Base-by-base conservation (phyloP, 768 basidiomycete species). In the Boletus sp. region DNA sequence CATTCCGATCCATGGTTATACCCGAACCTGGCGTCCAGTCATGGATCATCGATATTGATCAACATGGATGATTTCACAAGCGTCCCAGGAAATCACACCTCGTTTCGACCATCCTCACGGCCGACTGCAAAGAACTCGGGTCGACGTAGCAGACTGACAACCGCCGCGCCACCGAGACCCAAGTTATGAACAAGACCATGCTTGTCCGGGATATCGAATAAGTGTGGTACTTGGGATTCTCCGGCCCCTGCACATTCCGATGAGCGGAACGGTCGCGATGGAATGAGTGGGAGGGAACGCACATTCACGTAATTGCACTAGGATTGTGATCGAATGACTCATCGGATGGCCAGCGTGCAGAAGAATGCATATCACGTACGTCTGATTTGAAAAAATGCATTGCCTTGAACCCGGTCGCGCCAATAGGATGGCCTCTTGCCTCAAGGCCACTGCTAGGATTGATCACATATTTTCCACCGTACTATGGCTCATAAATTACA, bases 401-500 rank as follows among this genome's bases (percentile, higher is more conserved):
- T 24, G 85, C 88, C 5, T n/a, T n/a, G n/a, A 91, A 72, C 1
- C 90, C 89, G 7, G 87, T 90, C 0, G 89, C 89, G 18, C 89
- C 89, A 24, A 91, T 78, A 4, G 90, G 90, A 64, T 92, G 89
- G 1, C 91, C 90, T 65, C 90, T 91, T 18, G 89, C 87, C 66
- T 92, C 90, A 9, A 93, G 79, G 0, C 91, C 89, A n/a, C 91
- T 89, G 47, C 87, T 88, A 0, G 91, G 87, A 63, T 92, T 92
- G 46, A 93, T 73, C 11, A 92, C 88, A 47, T 82, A 92, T 69
- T 90, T 89, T 7, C 91, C 90, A 18, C 88, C 89, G 57, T 89
- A 91, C 86, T 89, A 5, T 5, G 45, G 6, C 5, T 9, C 61
- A 37, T 15, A 37, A 20, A 35, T 14, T 35, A 28, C 18, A 24